Base-by-base conservation (phyloP, 2,329 filamentous ascomycete genomes). In the Cytospora leucostoma region DNA sequence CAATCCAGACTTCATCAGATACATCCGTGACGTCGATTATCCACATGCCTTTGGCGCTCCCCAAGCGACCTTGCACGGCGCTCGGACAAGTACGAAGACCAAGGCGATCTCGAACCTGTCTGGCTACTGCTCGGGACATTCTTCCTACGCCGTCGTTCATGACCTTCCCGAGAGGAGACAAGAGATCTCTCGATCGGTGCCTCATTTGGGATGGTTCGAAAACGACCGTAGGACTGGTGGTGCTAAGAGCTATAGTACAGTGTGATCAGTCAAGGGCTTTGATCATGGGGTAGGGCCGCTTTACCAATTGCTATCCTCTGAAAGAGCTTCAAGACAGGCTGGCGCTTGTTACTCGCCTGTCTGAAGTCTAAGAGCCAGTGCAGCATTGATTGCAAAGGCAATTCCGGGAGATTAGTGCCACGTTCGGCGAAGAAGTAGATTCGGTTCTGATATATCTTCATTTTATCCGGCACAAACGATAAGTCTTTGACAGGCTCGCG, bases 11-110 rank as follows among this genome's bases (percentile, higher is more conserved):
- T 0, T 77, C 71, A 1, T 80, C 75, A 0, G 75, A 75, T 0
- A 73, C 73, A 33, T 83, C 80, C 0, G 77, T 70, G 0, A 79
- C 77, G 67, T 88, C 86, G 6, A 88, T 74, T 54, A 89, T 80
- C 90, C 90, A 93, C 67, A 93, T 79, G 0, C 91, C 91, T 72
- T 94, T 94, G 0, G 88, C 88, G 19, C 88, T 85, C 11, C 86
- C 88, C 40, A 93, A 83, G 0, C 91, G 83, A 1, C 79, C 90
- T 72, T 94, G 91, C 53, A 88, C 87, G 0, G 82, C 87, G 38
- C 84, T 84, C 0, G 89, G 89, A 0, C 84, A 71, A n/a, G 83
- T 79, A 0, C 71, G 68, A 0, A 88, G 73, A 0, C 81, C 82
- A 10, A 90, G 77, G 0, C 66, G 65, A 0, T 78, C 70, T 33